These are phyloP conservation scores for Plasmodium malariae DNA, from an alignment of 169 alveolate genomes.

Conservation along the genomic window DNA sequence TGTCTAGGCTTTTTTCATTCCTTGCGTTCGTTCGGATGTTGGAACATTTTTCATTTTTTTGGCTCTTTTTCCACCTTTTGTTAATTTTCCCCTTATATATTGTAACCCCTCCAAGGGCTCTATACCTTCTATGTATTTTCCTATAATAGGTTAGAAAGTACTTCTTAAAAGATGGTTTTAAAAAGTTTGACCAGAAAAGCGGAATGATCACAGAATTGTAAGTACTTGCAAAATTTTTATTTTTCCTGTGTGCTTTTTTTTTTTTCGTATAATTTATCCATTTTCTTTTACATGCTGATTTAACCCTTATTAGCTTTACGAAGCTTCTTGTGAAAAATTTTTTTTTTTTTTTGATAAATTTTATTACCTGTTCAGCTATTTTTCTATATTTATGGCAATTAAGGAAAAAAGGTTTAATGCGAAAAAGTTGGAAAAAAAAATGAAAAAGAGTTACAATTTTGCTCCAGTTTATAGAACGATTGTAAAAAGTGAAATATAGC, in stretches of 20 bases:
- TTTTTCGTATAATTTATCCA: background rate
- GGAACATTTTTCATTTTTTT: background rate
- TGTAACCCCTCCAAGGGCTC: background rate
- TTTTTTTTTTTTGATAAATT: conserved; percentile 3
- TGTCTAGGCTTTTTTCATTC: too few relatives aligned
- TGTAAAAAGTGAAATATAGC: conserved; percentile 32
- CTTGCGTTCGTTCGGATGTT: too few relatives aligned
- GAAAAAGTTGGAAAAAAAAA: conserved; percentile 32
- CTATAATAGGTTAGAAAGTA: background rate
- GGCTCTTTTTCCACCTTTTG: background rate
- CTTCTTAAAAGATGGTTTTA: conserved; percentile 5
- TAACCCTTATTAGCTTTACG: background rate
- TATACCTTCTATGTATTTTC: background rate
- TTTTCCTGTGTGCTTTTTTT: background rate
- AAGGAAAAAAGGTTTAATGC: conserved; percentile 27
- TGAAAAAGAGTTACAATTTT: conserved; percentile 44
- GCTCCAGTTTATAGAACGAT: conserved; percentile 7
- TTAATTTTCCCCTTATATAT: background rate
- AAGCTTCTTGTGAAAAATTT: background rate
- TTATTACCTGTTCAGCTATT: background rate
- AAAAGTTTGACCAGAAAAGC: background rate
- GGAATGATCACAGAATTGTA: background rate
- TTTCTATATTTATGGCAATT: background rate
- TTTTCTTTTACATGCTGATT: background rate
- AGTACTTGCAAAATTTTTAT: background rate